Conservation (phyloP, 805 yeast species). For the Kregervanrija pseudodelftensis region DNA sequence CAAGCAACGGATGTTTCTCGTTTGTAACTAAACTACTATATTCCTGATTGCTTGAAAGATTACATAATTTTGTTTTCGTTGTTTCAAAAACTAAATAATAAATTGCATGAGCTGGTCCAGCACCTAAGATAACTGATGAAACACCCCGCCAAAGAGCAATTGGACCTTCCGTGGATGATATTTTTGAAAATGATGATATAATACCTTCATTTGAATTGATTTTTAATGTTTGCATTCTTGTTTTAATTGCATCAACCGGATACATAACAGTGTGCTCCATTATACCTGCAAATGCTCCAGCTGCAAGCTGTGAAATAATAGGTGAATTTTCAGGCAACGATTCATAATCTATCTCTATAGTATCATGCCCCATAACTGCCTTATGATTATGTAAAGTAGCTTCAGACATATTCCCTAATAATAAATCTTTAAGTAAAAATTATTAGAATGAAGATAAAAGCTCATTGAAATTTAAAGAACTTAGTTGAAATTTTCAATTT, state of each 20-base stretch:
- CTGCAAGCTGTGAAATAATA: conserved; percentile 69
- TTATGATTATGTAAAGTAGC: neutral
- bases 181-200: conserved; percentile 60
- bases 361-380: conserved; percentile 1
- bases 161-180: conserved; percentile 85
- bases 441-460: no score
- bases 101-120: conserved; percentile 99
- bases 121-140: conserved; percentile 85
- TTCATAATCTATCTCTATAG: conserved; percentile 73
- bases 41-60: conserved; percentile 16
- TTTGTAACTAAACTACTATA: conserved; percentile 35
- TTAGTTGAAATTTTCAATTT: neutral
- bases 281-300: conserved; percentile 98
- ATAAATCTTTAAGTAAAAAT: no score
- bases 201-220: conserved; percentile 35
- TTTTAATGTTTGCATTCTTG: conserved; percentile 74
- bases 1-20: conserved; percentile 72
- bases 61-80: conserved; percentile 52
- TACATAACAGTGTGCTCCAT: conserved; percentile 98
- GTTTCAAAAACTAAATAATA: conserved; percentile 92
- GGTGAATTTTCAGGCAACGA: conserved; percentile 85
- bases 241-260: conserved; percentile 93
- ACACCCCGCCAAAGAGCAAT: conserved; percentile 90
- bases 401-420: no score
- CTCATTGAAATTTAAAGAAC: neutral